Evolutionary conservation across 352 stramenopile genomes (phyloP).

Genomic region (Aphanomyces cochlioides): DNA sequence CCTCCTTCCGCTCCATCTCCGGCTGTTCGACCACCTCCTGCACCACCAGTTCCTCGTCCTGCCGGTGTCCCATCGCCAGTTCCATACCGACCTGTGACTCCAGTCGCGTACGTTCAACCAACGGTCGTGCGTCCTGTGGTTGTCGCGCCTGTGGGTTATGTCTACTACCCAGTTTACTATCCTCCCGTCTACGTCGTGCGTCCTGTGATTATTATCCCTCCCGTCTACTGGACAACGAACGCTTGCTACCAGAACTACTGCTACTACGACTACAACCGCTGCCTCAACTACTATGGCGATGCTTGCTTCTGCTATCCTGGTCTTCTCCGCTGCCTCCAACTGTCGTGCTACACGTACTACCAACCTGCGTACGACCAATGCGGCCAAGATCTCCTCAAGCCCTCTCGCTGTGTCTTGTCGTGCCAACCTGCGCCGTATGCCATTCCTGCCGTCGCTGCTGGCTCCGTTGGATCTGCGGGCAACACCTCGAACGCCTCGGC

Average conservation of each 20-base stretch:
- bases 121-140: constrained; percentile 16
- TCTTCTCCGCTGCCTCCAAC: constrained; percentile 20
- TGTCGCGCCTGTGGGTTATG: constrained; percentile 9
- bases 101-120: constrained; percentile 1
- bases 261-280: constrained; percentile 16
- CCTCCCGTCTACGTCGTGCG: constrained; percentile 1
- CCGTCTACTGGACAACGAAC: constrained; percentile 1
- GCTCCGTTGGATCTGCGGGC: neutral
- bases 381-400: neutral
- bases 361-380: constrained; percentile 20
- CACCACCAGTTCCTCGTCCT: neutral
- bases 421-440: constrained; percentile 6
- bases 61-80: neutral
- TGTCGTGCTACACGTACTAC: constrained; percentile 21
- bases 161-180: neutral
- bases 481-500: neutral
- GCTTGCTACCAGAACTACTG: constrained; percentile 23
- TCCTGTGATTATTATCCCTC: neutral
- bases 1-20: constrained; percentile 13
- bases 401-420: neutral
- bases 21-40: neutral
- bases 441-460: neutral
- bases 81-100: neutral
- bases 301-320: constrained; percentile 28
- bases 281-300: constrained; percentile 7